Conservation (phyloP, 306 rosid species). For the Lathyrus tuberosus region DNA sequence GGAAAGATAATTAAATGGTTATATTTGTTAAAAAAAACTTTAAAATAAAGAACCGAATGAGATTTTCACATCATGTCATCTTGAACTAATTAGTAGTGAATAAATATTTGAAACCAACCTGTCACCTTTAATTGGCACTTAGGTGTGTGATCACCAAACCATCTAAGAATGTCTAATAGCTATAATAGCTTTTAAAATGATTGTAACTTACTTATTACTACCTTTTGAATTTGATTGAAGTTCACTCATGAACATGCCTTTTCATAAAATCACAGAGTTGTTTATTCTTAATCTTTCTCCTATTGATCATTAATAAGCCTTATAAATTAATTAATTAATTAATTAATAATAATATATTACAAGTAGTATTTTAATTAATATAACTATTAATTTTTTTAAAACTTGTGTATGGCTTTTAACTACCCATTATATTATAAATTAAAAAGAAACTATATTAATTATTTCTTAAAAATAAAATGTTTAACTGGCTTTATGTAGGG, state of each 20-base stretch:
- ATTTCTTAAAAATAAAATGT: background rate
- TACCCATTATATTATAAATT: background rate
- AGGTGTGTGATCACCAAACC: too few species aligned
- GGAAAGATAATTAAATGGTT: too few species aligned
- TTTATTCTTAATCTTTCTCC: background rate
- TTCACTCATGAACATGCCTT: background rate
- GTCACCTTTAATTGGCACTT: too few species aligned
- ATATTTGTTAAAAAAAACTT: too few species aligned
- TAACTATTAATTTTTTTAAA: background rate
- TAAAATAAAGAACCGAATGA: too few species aligned
- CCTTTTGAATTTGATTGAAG: slow-evolving; percentile 2
- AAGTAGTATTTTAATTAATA: background rate
- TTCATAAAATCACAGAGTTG: background rate
- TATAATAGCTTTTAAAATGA: background rate
- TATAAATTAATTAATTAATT: background rate
- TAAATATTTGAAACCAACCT: too few species aligned
- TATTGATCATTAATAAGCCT: background rate
- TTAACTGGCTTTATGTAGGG: background rate
- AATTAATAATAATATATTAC: background rate
- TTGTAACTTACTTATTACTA: background rate
- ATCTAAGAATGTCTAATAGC: background rate
- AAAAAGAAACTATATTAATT: background rate
- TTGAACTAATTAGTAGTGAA: too few species aligned
- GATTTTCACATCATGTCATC: too few species aligned
- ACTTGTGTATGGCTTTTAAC: background rate